These are phyloP conservation scores for Knoxdaviesia proteae DNA, from an alignment of 2,329 filamentous ascomycete genomes.

Conservation along the genomic window DNA sequence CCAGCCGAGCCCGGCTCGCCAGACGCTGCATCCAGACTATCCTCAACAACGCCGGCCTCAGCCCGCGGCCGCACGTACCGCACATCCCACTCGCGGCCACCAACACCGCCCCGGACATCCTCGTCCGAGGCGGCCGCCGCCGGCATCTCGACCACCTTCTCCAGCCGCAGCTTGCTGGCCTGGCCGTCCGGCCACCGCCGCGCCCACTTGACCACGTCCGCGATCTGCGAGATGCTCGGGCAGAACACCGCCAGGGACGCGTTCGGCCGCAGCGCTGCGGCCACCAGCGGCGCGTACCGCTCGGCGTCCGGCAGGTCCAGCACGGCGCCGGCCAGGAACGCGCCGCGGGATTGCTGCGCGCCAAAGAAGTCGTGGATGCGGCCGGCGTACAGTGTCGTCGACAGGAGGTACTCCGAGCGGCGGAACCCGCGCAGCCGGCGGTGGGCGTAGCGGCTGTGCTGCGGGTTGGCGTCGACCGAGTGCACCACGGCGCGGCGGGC, in stretches of 20 bases:
- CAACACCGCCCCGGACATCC: slow-evolving; percentile 22
- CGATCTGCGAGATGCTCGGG: slow-evolving; percentile 62
- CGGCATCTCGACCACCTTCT: slow-evolving; percentile 38
- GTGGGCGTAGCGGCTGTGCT: slow-evolving; percentile 43
- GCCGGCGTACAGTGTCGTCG: slow-evolving; percentile 56
- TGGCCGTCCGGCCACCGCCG: slow-evolving; percentile 4
- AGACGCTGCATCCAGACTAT: too few relatives aligned
- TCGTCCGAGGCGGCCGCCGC: slow-evolving; percentile 16
- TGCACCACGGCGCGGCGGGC: slow-evolving; percentile 50
- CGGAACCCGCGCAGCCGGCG: slow-evolving; percentile 46
- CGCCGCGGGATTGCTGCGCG: slow-evolving; percentile 18
- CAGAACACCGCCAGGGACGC: slow-evolving; percentile 51
- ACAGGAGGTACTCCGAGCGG: slow-evolving; percentile 44
- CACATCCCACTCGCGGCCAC: slow-evolving; percentile 44
- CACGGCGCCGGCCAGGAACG: slow-evolving; percentile 49
- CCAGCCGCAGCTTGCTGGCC: slow-evolving; percentile 29
- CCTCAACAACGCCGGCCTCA: slow-evolving; percentile 4
- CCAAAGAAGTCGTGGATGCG: slow-evolving; percentile 26
- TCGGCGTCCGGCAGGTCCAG: slow-evolving; percentile 52
- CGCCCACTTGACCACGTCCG: slow-evolving; percentile 32
- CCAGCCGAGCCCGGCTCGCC: too few relatives aligned
- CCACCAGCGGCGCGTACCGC: slow-evolving; percentile 20
- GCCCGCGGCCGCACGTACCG: slow-evolving; percentile 19
- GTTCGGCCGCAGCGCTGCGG: slow-evolving; percentile 38
- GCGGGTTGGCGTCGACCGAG: slow-evolving; percentile 44